Base-by-base conservation (phyloP, 2,329 filamentous ascomycete genomes). In the Monosporascus sp. region DNA sequence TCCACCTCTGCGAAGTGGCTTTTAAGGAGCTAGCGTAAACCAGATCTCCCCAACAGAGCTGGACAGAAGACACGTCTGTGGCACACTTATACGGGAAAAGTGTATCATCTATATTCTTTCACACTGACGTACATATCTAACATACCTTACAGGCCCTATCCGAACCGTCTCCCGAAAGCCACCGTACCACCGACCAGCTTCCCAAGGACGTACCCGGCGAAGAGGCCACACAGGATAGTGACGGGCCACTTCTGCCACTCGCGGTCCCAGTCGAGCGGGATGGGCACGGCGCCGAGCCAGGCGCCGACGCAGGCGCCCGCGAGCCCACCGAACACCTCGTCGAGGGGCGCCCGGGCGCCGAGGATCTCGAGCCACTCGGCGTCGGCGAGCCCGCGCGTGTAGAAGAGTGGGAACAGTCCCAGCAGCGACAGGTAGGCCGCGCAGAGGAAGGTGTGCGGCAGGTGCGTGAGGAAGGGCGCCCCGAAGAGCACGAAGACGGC, bases 161-260 rank as follows among this genome's bases (percentile, higher is more conserved):
- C 57, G 34, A 79, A 71, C 55, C 68, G 71, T 68, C 68, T 76
- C 37, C 77, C 78, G 60, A 73, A 77, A 6, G 73, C 69, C 53
- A 80, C 48, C 1, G 71, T 74, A 3, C 80, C 80, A 0, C 85
- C 84, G 18, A 84, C 58, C 51, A 83, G 64, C 66, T 88, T 86
- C 1, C 91, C 91, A 14, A 89, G 59, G 1, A 83, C 77, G 69
- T 89, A 91, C 1, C 94, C 94, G 6, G 83, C 72, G 70, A 96
- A 97, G 18, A 88, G 78, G 3, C 94, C 94, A 2, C 82, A 84
- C 5, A 97, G 72, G 54, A 99, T 88, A 0, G 94, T 99, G 47
- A 97, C 86, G 0, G 94, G 94, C 89, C 93, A 99, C 70, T 87
- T 89, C 81, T 99, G 94, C 94, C 94, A 99, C 62, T 96, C 91